Evolutionary conservation across 2,329 filamentous ascomycete genomes (phyloP).

Genomic region (Colletotrichum sp.): DNA sequence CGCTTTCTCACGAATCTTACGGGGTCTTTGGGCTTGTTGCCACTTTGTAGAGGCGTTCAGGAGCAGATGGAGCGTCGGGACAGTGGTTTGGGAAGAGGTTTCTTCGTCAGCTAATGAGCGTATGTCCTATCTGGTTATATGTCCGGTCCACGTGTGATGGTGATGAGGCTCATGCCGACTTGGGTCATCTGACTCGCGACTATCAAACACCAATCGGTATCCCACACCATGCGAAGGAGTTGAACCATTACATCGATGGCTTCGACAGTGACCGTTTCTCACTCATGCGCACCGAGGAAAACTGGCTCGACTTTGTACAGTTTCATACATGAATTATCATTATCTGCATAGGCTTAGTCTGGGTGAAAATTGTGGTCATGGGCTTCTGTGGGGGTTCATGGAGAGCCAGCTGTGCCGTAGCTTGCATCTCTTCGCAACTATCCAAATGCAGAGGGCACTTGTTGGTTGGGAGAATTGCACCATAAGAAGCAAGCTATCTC

Average conservation of each 20-base stretch:
- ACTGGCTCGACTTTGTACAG: neutral
- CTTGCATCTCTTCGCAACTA: neutral
- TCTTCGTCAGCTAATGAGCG: neutral
- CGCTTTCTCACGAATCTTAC: neutral
- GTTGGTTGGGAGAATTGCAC: rapidly evolving
- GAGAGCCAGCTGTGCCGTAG: neutral
- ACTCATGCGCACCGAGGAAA: rapidly evolving
- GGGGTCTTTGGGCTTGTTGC: neutral
- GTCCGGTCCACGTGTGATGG: neutral
- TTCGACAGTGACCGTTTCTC: too few species aligned
- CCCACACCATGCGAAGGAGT: neutral
- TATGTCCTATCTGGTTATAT: rapidly evolving
- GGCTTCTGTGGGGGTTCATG: rapidly evolving
- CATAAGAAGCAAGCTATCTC: rapidly evolving
- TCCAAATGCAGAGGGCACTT: rapidly evolving
- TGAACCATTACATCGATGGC: rapidly evolving
- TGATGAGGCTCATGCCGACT: neutral
- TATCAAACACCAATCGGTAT: neutral
- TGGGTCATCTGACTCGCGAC: neutral
- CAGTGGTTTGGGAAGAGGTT: neutral
- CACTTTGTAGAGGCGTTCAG: neutral
- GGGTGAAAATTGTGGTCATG: too few species aligned
- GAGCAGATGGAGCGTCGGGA: neutral
- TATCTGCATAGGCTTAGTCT: rapidly evolving
- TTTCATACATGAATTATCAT: rapidly evolving